A percentile compares a stretch with the other conserved stretches of the same genome.
Evolutionary conservation across 139 green algal species (phyloP).

Genomic region (Auxenochlorella pyrenoidosa): DNA sequence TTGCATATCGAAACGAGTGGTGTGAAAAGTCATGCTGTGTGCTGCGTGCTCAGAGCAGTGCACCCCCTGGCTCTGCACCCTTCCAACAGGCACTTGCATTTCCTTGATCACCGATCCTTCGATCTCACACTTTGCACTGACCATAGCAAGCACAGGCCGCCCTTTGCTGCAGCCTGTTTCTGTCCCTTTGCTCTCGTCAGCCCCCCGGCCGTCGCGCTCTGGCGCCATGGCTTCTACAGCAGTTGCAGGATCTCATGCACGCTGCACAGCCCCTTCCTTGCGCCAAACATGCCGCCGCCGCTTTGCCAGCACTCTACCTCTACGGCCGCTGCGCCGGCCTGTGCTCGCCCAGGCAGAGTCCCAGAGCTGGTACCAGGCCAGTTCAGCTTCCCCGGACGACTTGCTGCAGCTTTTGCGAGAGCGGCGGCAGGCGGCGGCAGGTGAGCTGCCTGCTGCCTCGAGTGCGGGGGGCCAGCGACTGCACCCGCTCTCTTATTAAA

Average conservation of each 20-base stretch:
- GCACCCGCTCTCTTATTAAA: background rate
- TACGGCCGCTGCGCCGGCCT: background rate
- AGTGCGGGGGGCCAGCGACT: background rate
- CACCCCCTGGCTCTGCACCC: no score
- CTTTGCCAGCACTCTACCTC: background rate
- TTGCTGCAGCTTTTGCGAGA: constrained; percentile 33
- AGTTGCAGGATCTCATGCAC: background rate
- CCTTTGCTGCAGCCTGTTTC: no score
- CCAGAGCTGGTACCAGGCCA: constrained; percentile 34
- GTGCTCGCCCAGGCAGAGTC: background rate
- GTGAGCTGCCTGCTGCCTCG: background rate
- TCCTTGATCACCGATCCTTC: no score
- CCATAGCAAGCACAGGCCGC: no score
- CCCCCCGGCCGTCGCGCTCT: no score
- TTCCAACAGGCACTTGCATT: no score
- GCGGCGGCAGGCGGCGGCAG: constrained; percentile 24
- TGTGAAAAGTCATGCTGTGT: no score
- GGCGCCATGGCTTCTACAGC: background rate
- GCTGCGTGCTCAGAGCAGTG: no score
- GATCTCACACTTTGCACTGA: no score
- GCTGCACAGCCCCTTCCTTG: background rate
- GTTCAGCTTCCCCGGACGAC: constrained; percentile 34
- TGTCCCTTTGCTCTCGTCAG: no score
- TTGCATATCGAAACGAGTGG: no score
- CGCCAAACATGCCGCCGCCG: background rate